phyloP scores from a whole-genome alignment of 108 stramenopile genomes.

The Chaetoceros tenuissimus region DNA sequence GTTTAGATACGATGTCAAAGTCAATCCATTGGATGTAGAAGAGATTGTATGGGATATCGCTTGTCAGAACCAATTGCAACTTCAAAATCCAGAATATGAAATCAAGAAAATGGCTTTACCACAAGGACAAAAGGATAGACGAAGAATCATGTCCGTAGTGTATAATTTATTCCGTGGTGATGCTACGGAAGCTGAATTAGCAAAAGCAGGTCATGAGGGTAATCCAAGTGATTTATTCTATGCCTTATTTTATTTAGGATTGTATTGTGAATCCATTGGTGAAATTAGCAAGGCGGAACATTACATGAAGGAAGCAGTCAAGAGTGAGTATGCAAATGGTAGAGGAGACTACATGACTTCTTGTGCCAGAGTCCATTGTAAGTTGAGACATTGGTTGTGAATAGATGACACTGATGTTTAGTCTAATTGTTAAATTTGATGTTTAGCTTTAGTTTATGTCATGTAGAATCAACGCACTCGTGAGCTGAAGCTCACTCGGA shows the following conservation, averaged over 20 bases:
- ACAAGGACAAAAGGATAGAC: conserved; percentile 43
- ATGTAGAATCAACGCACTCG: too few species aligned
- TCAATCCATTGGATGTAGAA: conserved; percentile 62
- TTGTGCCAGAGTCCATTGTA: conserved; percentile 52
- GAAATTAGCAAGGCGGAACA: conserved; percentile 45
- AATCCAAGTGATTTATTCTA: conserved; percentile 61
- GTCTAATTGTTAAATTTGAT: too few species aligned
- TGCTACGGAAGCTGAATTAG: conserved; percentile 49
- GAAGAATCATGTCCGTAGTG: conserved; percentile 53
- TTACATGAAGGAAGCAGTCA: conserved; percentile 48
- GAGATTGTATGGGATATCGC: conserved; percentile 83
- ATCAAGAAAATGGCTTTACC: conserved; percentile 35
- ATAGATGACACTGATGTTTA: too few species aligned
- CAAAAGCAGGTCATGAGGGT: conserved; percentile 36
- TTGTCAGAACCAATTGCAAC: conserved; percentile 20
- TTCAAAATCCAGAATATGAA: conserved; percentile 26
- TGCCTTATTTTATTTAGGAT: conserved; percentile 47
- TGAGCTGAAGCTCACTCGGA: too few species aligned
- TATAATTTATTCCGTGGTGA: conserved; percentile 57
- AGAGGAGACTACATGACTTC: conserved; percentile 71
- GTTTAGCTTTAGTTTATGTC: too few species aligned
- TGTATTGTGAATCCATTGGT: conserved; percentile 42
- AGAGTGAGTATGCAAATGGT: conserved; percentile 42
- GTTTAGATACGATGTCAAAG: conserved; percentile 35
- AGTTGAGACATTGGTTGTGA: conserved; percentile 26